Percentiles rank a stretch among this genome's conserved stretches.
phyloP scores from a whole-genome alignment of 352 stramenopile genomes.

The Discostella stelligera region DNA sequence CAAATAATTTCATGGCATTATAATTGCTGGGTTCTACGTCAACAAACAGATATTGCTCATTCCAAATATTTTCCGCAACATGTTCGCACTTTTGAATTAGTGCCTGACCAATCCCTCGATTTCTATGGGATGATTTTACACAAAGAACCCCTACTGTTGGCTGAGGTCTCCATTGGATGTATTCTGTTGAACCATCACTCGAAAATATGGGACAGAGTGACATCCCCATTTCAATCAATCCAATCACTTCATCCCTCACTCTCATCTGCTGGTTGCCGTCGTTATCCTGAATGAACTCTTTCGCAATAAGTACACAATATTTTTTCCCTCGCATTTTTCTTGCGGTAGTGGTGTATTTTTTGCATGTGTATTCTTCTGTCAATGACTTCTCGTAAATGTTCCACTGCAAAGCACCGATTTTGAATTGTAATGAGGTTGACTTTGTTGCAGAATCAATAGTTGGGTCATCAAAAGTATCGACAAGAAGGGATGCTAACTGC shows the following conservation, averaged over 20 bases:
- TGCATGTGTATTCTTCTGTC: conserved; percentile 56
- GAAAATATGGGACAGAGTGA: conserved; percentile 21
- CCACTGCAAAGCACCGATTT: conserved; percentile 33
- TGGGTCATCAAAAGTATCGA: conserved; percentile 33
- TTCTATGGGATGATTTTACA: conserved; percentile 32
- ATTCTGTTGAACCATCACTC: background rate
- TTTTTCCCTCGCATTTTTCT: conserved; percentile 59
- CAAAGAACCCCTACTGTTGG: conserved; percentile 50
- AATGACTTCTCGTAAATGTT: conserved; percentile 44
- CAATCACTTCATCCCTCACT: conserved; percentile 28
- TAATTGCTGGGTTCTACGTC: conserved; percentile 43
- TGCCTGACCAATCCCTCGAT: conserved; percentile 33
- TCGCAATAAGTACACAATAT: conserved; percentile 52
- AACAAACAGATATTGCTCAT: conserved; percentile 34
- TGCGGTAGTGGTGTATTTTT: conserved; percentile 36
- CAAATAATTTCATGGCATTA: conserved; percentile 37
- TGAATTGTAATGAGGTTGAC: background rate
- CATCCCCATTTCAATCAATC: conserved; percentile 55
- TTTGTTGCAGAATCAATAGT: background rate
- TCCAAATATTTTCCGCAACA: conserved; percentile 38
- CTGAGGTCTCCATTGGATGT: conserved; percentile 17
- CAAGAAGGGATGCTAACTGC: conserved; percentile 35
- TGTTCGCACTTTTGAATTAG: conserved; percentile 50
- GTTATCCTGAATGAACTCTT: conserved; percentile 21
- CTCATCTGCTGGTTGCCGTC: background rate